These are phyloP conservation scores for Bigelowiella natans DNA, from an alignment of 78 protist species.

Conservation along the genomic window DNA sequence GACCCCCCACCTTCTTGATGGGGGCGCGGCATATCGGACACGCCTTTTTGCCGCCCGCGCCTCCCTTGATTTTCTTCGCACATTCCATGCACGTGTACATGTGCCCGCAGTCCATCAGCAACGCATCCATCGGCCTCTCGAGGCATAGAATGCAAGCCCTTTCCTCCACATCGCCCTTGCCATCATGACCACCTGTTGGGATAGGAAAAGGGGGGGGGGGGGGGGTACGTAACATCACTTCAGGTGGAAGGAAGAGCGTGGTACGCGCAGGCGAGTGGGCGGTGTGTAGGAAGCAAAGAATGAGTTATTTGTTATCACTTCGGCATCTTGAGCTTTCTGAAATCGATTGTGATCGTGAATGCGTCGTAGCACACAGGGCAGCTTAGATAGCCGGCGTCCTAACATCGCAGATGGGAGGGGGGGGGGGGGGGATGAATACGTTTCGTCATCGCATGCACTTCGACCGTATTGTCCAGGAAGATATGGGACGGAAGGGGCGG, in stretches of 20 bases:
- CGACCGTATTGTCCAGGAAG: too few species aligned
- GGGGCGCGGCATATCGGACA: constrained; percentile 7
- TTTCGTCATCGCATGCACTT: too few species aligned
- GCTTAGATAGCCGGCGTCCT: background rate
- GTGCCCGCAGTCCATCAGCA: constrained; percentile 9
- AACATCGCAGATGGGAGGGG: too few species aligned
- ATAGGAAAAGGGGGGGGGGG: too few species aligned
- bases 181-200: too few species aligned
- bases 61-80: background rate
- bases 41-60: background rate
- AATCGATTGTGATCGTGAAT: background rate
- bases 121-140: background rate
- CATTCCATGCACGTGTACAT: background rate
- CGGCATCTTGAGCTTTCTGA: background rate
- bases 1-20: constrained; percentile 1
- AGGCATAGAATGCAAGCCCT: background rate
- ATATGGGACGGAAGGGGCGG: too few species aligned
- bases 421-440: too few species aligned
- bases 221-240: too few species aligned
- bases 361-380: background rate
- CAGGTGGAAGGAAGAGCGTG: too few species aligned
- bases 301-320: too few species aligned
- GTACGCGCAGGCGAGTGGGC: too few species aligned
- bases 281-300: too few species aligned
- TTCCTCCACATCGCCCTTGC: background rate